Evolutionary conservation across 2,329 filamentous ascomycete species (phyloP), one percentile per base, ranked within the genome.

Genomic region (Tolypocladium sp.): DNA sequence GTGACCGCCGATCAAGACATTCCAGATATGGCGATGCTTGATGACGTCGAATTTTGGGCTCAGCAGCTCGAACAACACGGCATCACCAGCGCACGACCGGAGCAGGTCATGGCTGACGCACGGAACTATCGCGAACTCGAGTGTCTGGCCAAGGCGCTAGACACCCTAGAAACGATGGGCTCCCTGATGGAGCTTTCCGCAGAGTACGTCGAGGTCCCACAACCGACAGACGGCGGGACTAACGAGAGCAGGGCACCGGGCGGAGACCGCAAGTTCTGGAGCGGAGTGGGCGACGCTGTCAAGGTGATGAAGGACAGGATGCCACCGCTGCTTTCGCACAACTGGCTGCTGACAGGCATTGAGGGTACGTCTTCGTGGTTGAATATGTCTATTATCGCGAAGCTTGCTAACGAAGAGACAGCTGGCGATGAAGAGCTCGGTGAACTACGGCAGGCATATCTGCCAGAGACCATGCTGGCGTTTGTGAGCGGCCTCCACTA

Each of bases 381-480:
- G 17, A 33, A 20, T 1, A 35, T 12, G 2, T 7, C 4, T 33
- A 30, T 17, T 10, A 6, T 46, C 17, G 40, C n/a, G 27, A n/a
- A 10, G 25, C 9, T 17, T 55, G 37, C 59, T 61, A 49, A 59
- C 57, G 9, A 2, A 1, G 27, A 13, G 8, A 9, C 40, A 61
- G 46, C 4, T 4, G 88, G 88, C 67, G 81, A 84, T 60, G 70
- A 77, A 20, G 84, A 90, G 58, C 81, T 91, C 55, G 74, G 75
- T 55, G 75, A 79, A 30, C 83, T 97, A 57, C 86, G 92, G 64
- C 82, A 85, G 58, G 83, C 84, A 0, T 97, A 96, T 72, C 80
- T 99, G 3, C 92, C 94, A 2, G 92, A 97, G 70, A 83, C 90
- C 22, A 79, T 96, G 49, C 81, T 99, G 56, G 90, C 89, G 3